Conservation (phyloP, 2,329 filamentous ascomycete species). For the Trichoderma guizhouense region DNA sequence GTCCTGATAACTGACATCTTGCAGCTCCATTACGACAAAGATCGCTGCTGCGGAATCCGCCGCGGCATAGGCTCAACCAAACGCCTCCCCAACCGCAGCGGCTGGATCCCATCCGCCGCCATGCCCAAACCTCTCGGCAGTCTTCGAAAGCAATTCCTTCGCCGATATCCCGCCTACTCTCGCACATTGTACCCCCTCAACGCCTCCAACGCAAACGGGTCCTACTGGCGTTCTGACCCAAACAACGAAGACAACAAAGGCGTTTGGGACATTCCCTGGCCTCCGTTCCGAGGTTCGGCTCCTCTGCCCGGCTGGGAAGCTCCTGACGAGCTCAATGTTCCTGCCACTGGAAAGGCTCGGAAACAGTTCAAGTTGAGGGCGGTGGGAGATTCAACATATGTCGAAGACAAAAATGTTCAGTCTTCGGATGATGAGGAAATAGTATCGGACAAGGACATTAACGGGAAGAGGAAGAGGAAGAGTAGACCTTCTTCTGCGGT, state of each 20-base stretch:
- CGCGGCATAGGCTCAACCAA: slow-evolving; percentile 22
- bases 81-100: slow-evolving; percentile 32
- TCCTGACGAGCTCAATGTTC: slow-evolving; percentile 18
- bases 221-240: slow-evolving; percentile 31
- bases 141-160: slow-evolving; percentile 27
- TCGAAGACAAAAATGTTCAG: slow-evolving; percentile 19
- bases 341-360: background rate
- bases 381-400: slow-evolving; percentile 22
- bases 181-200: slow-evolving; percentile 31
- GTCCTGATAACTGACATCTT: background rate
- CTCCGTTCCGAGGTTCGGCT: slow-evolving; percentile 24
- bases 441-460: background rate
- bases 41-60: slow-evolving; percentile 28
- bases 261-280: slow-evolving; percentile 30
- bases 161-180: slow-evolving; percentile 27
- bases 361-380: slow-evolving; percentile 3
- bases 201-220: slow-evolving; percentile 17
- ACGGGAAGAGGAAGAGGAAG: slow-evolving; percentile 14
- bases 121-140: slow-evolving; percentile 20
- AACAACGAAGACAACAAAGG: slow-evolving; percentile 30
- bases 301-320: slow-evolving; percentile 26
- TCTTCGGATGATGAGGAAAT: slow-evolving; percentile 26
- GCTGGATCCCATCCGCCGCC: slow-evolving; percentile 28
- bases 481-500: background rate
- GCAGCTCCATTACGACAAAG: slow-evolving; percentile 23